Evolutionary conservation across 139 green algal species (phyloP), one percentile per base, ranked within the genome.

Genomic region (Coelastrella sp.): DNA sequence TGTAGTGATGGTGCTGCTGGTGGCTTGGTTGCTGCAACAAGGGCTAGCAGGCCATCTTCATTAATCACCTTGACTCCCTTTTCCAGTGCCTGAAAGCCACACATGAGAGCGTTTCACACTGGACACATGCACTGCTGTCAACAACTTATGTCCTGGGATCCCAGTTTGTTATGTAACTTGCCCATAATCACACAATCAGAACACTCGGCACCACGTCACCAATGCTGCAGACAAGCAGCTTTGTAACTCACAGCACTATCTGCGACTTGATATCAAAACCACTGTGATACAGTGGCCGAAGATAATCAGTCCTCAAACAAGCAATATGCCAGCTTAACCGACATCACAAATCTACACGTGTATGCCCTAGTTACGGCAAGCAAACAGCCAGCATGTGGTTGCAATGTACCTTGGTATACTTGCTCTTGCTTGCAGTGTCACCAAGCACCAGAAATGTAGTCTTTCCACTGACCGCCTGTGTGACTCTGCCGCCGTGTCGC

Each of bases 391-490:
- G 61, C 7, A 10, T 10, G 7, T 17, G 61, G 61, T 68, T 68
- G 61, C 7, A 68, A 68, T n/a, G n/a, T 61, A 91, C 85, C 85
- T 91, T 89, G 22, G 78, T 54, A n/a, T 85, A 87, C 84, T 91
- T 92, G 17, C 85, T 73, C 74, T 64, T 89, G 88, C 80, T 88
- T 54, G 57, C 74, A 74, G 96, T 90, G 22, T 91, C 17, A 0
- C 97, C 97, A 6, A 93, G 88, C 57, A 99, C 65, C 91, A 99
- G 94, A 92, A 98, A 98, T n/a, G 92, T 92, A 19, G 98, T 99
- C 83, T 97, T 97, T 71, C 96, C 95, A 57, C 90, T 96, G 10
- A 99, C 97, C 54, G 85, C 90, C 65, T 92, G 11, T 22, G 76
- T 83, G 0, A 96, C 92, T 59, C 94, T 91, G 22, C 96, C 96